Base-by-base conservation (phyloP, 225 moss, liverwort and hornwort genomes). In the Takakia lepidozioides region DNA sequence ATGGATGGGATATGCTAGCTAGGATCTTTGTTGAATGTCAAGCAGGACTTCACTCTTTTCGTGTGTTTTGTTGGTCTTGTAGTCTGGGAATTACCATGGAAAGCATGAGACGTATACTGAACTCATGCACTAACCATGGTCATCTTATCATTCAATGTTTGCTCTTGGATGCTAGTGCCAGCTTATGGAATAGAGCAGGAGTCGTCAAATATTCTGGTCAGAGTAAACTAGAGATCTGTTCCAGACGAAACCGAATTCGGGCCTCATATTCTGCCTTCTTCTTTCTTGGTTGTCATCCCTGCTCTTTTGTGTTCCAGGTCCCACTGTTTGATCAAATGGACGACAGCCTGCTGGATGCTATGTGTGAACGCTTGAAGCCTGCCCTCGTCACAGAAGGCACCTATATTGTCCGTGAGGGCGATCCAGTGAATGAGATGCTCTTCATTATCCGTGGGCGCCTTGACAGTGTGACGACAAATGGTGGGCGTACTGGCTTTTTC, bases 311-410 rank as follows among this genome's bases (percentile, higher is more conserved):
- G 27, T 25, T 60, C 36, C 58, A 78, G 77, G 71, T 80, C 29
- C 71, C 75, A 10, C 65, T 72, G 22, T 81, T 73, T 35, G 66
- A 74, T 28, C 72, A 84, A 56, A 80, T 84, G 84, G 84, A 80
- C 19, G 75, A 81, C 10, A 63, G 62, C 8, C 57, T 85, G 37
- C 64, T 85, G 39, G 81, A 73, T 16, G 81, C 76, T 0, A 76
- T 85, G 47, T 85, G 84, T 8, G 84, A 85, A 25, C 67, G 76
- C 15, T 39, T 85, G 39, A 58, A 63, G 38, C 76, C 76, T 1
- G 81, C 69, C 2, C 62, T 85, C 0, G 63, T 63, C 21, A 85
- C 70, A 1, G 70, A 81, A 40, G 67, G 66, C 28, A 75, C 80
- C 0, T 27, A 54, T 24, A 63, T 75, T 38, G 56, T 80, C 2